These are phyloP conservation scores for Picochlorum sp. DNA, from an alignment of 139 green algal species.

Conservation along the genomic window DNA sequence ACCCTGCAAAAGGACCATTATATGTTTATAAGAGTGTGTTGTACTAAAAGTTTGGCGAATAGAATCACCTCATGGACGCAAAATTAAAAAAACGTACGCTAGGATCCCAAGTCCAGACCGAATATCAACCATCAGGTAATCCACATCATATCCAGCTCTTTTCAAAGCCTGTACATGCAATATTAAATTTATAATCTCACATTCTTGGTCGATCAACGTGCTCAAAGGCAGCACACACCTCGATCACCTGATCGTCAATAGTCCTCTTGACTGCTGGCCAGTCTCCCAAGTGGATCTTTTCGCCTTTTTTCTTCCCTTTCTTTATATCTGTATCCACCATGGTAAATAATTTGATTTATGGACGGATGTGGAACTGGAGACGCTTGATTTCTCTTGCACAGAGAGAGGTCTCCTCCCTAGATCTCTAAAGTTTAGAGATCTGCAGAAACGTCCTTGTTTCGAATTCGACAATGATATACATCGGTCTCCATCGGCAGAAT, in stretches of 20 bases:
- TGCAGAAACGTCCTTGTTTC: not conserved
- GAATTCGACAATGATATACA: not conserved
- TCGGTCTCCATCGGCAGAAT: not conserved
- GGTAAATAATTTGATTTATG: not conserved
- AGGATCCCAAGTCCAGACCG: conserved; percentile 57
- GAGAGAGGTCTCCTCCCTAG: not conserved
- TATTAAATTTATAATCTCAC: not conserved
- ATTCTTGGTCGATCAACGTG: not conserved
- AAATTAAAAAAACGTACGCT: conserved; percentile 37
- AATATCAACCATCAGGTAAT: conserved; percentile 54
- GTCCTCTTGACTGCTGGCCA: conserved; percentile 42
- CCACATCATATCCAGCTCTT: conserved; percentile 43
- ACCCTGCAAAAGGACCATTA: no score
- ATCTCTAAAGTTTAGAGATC: not conserved
- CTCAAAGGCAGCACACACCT: conserved; percentile 29
- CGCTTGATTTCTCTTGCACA: no score
- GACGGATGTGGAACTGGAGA: no score
- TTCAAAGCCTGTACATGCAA: conserved; percentile 35
- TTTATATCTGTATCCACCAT: not conserved
- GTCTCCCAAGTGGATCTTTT: conserved; percentile 48
- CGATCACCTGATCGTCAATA: conserved; percentile 42
- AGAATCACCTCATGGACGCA: no score
- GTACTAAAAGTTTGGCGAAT: no score
- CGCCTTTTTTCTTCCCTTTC: conserved; percentile 12
- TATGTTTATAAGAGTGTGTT: no score